Evolutionary conservation across 1,284 basidiomycete species (phyloP).

Genomic region (Rhodotorula sp.): DNA sequence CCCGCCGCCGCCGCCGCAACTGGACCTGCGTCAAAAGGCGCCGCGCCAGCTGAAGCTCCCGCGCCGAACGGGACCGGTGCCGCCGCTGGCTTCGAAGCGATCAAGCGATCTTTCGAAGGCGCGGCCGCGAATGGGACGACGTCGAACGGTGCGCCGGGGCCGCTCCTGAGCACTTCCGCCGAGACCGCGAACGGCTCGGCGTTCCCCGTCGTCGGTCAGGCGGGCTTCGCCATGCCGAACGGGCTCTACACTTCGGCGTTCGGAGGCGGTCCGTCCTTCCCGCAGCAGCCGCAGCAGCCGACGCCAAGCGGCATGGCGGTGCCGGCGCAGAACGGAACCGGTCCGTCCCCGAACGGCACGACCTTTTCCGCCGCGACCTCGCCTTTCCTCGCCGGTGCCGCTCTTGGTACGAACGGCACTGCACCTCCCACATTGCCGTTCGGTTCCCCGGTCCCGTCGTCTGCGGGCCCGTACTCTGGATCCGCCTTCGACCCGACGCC

Average conservation of each 20-base stretch:
- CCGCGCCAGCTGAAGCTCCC: slow-evolving; percentile 2
- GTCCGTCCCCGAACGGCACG: slow-evolving; percentile 6
- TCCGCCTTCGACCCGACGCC: slow-evolving; percentile 25
- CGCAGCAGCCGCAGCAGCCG: slow-evolving; percentile 5
- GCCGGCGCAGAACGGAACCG: not conserved
- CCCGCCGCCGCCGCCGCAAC: not conserved
- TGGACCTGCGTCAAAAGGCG: not conserved
- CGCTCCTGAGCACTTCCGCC: not conserved
- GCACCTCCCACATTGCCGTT: slow-evolving; percentile 2
- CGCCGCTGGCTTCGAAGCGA: slow-evolving; percentile 34
- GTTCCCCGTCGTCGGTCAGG: slow-evolving; percentile 5
- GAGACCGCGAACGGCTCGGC: not conserved
- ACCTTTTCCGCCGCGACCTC: slow-evolving; percentile 18
- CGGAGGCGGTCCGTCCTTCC: not conserved
- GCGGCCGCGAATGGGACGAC: not conserved
- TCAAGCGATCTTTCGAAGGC: slow-evolving; percentile 38
- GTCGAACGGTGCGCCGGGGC: not conserved
- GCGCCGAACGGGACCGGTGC: not conserved
- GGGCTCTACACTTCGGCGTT: slow-evolving; percentile 11
- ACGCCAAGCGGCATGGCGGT: slow-evolving; percentile 6
- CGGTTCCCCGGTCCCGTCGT: slow-evolving; percentile 8
- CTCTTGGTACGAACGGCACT: not conserved
- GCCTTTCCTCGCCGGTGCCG: slow-evolving; percentile 16
- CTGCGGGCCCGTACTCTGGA: slow-evolving; percentile 9
- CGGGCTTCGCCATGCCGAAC: slow-evolving; percentile 9